Evolutionary conservation across 2,329 filamentous ascomycete species (phyloP).

Genomic region (Lizonia empirigonia): DNA sequence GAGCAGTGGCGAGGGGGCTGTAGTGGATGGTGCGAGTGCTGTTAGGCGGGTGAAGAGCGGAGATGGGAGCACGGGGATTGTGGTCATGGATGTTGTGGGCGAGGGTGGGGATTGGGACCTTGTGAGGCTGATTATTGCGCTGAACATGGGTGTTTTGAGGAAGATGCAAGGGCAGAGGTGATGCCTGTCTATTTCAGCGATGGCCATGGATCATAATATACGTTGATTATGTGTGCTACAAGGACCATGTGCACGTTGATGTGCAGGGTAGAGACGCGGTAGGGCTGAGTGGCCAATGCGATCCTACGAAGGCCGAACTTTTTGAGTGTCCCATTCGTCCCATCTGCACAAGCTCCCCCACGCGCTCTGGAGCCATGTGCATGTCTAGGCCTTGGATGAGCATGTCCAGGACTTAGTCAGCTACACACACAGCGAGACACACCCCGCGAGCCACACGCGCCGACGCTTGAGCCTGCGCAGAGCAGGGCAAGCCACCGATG

Average conservation of each 20-base stretch:
- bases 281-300: slow-evolving; percentile 15
- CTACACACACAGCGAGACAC: background rate
- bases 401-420: slow-evolving; percentile 1
- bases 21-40: slow-evolving; percentile 24
- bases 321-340: slow-evolving; percentile 13
- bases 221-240: no score
- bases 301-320: slow-evolving; percentile 22
- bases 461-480: slow-evolving; percentile 3
- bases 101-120: slow-evolving; percentile 88
- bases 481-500: slow-evolving; percentile 26
- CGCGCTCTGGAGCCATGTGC: slow-evolving; percentile 11
- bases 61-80: slow-evolving; percentile 80
- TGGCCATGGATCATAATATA: no score
- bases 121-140: slow-evolving; percentile 82
- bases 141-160: slow-evolving; percentile 71
- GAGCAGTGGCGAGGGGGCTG: slow-evolving; percentile 19
- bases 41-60: slow-evolving; percentile 56
- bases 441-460: background rate
- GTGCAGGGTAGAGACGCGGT: no score
- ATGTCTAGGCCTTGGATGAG: background rate
- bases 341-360: background rate
- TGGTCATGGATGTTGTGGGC: slow-evolving; percentile 95
- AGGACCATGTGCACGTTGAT: no score
- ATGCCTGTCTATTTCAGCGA: no score
- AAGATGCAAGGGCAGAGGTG: slow-evolving; percentile 5